phyloP scores from a whole-genome alignment of 2,329 filamentous ascomycete species.

The Fusarium sacchari region DNA sequence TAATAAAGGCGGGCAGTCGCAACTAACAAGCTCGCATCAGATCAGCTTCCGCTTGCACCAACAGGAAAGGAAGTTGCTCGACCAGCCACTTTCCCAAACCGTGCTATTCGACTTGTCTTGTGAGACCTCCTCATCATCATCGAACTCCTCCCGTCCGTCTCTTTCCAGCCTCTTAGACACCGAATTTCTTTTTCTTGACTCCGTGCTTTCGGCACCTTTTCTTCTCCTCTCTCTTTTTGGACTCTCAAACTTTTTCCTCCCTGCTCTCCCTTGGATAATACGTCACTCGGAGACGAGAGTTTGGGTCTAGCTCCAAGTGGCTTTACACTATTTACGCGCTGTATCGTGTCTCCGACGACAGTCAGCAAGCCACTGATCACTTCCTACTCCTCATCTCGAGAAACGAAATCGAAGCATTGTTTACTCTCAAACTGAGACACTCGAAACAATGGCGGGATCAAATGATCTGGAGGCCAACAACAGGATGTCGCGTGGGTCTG shows the following conservation, averaged over 20 bases:
- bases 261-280: background rate
- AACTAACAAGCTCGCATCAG: slow-evolving; percentile 8
- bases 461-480: slow-evolving; percentile 24
- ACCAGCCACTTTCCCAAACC: slow-evolving; percentile 22
- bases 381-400: background rate
- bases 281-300: slow-evolving; percentile 20
- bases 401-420: background rate
- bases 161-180: slow-evolving; percentile 2
- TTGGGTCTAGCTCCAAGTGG: slow-evolving; percentile 19
- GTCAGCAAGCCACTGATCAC: slow-evolving; percentile 7
- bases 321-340: slow-evolving; percentile 11
- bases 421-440: slow-evolving; percentile 5
- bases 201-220: background rate
- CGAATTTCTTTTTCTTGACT: slow-evolving; percentile 2
- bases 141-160: background rate
- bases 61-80: slow-evolving; percentile 9
- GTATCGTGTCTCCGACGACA: slow-evolving; percentile 4
- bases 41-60: background rate
- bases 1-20: slow-evolving; percentile 1
- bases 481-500: background rate
- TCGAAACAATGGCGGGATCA: slow-evolving; percentile 14
- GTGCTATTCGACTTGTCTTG: slow-evolving; percentile 7
- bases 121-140: slow-evolving; percentile 13
- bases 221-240: background rate
- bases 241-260: background rate